Conservation (phyloP, 257 asterid genomes). For the Primulina tabacum region DNA sequence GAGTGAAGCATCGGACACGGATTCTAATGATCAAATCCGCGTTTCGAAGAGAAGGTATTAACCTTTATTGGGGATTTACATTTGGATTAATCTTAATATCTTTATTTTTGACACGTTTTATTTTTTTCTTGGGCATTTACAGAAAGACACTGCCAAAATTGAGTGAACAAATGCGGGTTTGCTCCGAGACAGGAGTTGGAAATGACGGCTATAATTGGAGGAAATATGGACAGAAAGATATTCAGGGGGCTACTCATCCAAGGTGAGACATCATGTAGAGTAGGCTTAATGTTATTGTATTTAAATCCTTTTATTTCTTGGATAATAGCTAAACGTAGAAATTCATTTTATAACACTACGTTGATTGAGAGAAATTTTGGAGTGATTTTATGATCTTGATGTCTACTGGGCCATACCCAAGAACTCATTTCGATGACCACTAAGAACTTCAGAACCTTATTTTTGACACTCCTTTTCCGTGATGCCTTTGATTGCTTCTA, state of each 20-base stretch:
- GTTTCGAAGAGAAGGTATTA: constrained; percentile 33
- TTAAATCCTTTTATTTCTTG: not conserved
- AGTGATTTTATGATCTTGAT: too few species aligned
- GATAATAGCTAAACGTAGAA: not conserved
- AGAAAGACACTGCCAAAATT: constrained; percentile 25
- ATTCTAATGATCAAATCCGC: constrained; percentile 16
- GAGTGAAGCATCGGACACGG: constrained; percentile 24
- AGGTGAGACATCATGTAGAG: constrained; percentile 26
- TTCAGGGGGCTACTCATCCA: constrained; percentile 39
- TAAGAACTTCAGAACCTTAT: not conserved
- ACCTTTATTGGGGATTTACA: too few species aligned
- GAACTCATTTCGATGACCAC: too few species aligned
- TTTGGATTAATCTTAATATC: not conserved
- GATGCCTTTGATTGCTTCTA: constrained; percentile 33
- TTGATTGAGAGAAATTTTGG: too few species aligned
- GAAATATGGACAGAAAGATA: constrained; percentile 48
- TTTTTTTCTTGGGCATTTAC: constrained; percentile 15
- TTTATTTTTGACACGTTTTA: not conserved
- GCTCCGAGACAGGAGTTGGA: constrained; percentile 19
- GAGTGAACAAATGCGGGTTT: constrained; percentile 27
- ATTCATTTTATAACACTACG: not conserved
- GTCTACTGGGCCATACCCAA: too few species aligned
- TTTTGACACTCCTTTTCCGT: constrained; percentile 32
- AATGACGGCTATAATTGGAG: constrained; percentile 43
- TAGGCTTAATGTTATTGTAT: not conserved